phyloP scores from a whole-genome alignment of 1,284 basidiomycete genomes.

The Leccinum fuscescens region DNA sequence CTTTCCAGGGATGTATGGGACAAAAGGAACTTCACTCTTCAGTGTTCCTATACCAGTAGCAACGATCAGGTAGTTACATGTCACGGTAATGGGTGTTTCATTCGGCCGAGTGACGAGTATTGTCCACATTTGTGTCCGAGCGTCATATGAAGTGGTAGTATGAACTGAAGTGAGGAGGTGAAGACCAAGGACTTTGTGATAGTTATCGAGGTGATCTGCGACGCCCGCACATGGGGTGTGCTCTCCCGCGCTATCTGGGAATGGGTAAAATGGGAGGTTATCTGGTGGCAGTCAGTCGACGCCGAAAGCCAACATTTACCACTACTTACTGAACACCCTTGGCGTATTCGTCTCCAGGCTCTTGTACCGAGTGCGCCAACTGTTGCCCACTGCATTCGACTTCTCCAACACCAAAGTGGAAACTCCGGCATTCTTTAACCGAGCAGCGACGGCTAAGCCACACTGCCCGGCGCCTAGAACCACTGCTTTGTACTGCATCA shows the following conservation, averaged over 20 bases:
- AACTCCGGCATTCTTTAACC: constrained; percentile 15
- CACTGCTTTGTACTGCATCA: constrained; percentile 10
- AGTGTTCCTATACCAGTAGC: constrained; percentile 14
- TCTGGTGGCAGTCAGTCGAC: constrained; percentile 1
- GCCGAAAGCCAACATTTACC: not conserved
- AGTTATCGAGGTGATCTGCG: constrained; percentile 15
- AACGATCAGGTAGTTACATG: constrained; percentile 6
- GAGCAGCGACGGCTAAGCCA: constrained; percentile 19
- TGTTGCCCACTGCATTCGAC: constrained; percentile 9
- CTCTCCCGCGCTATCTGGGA: constrained; percentile 10
- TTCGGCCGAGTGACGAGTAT: not conserved
- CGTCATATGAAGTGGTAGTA: constrained; percentile 6
- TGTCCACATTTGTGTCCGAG: constrained; percentile 4
- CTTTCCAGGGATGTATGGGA: constrained; percentile 6
- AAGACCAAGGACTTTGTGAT: constrained; percentile 15
- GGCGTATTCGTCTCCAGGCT: constrained; percentile 19
- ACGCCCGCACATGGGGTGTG: constrained; percentile 5
- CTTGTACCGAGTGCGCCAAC: constrained; percentile 21
- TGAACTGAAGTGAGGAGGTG: constrained; percentile 10
- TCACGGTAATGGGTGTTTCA: constrained; percentile 3
- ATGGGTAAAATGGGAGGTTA: constrained; percentile 14
- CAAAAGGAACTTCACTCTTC: constrained; percentile 4
- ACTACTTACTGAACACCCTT: constrained; percentile 12
- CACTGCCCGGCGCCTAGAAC: constrained; percentile 22
- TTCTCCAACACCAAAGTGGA: constrained; percentile 17